Evolutionary conservation across 257 asterid species (phyloP), one percentile per base, ranked within the genome.

Genomic region (Ophiorrhiza pumila): DNA sequence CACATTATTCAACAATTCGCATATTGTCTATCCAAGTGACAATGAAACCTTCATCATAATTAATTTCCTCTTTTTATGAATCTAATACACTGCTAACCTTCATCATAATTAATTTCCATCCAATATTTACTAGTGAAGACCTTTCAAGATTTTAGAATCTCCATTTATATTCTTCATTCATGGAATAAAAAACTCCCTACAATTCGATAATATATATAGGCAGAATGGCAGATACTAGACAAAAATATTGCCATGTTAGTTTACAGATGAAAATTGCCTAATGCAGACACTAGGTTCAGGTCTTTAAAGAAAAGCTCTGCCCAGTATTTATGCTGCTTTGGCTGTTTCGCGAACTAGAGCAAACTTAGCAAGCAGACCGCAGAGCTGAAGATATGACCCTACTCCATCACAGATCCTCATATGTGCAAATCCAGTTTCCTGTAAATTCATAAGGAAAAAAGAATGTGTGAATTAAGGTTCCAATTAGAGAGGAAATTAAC

Each of bases 401-500:
- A 91, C 99, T 72, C 99, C 99, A 70, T 94, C 99, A 46, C 90
- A 90, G 72, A 91, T 91, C 87, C 97, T 91, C 99, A 91, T 91
- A 86, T 91, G 99, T 32, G 93, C 97, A 70, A 94, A 91, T 80
- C 97, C 97, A 79, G 97, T 90, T 82, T 94, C 97, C 98, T 93
- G 81, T 9, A 39, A 45, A 60, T 15, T 31, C 74, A 81, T 47
- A 65, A 65, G 41, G 71, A 71, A 17, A 81, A 39, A 69, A 50
- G 72, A 52, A 34, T n/a, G 55, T 50, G n/a, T 14, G 14, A 65
- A 61, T n/a, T 15, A 41, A 46, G 60, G 41, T 43, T 35, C 42
- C 65, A 57, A 25, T 15, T 29, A 25, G 52, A 7, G 25, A 56
- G 56, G 56, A 39, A 15, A 64, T 25, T 7, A 29, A 52, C 0